Conservation (phyloP, 192 early-diverging fungal species). For the Backusella luteola region DNA sequence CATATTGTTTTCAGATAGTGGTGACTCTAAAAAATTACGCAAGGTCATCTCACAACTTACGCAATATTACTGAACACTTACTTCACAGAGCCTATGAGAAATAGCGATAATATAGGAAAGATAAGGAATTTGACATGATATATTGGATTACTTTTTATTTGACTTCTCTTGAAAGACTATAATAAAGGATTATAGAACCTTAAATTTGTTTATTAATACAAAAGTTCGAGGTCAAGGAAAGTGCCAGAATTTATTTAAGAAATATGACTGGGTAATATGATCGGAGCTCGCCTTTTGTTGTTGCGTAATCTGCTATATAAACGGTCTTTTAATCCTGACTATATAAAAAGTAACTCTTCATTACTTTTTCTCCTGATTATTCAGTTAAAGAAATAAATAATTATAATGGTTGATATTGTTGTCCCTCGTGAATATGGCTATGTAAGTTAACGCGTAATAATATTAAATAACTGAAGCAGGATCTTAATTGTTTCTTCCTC, state of each 20-base stretch:
- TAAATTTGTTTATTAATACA: neutral
- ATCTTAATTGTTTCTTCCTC: neutral
- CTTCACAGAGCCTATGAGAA: neutral
- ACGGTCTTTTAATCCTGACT: neutral
- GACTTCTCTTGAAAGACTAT: too few relatives aligned
- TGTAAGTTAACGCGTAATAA: conserved; percentile 34
- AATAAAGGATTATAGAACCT: too few relatives aligned
- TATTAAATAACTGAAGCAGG: neutral
- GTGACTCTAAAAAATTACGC: neutral
- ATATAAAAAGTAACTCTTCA: neutral
- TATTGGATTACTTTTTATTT: neutral
- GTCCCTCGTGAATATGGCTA: conserved; percentile 57
- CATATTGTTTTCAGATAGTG: neutral
- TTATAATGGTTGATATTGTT: conserved; percentile 37
- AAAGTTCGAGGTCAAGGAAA: neutral
- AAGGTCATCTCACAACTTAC: neutral
- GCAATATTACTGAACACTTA: neutral
- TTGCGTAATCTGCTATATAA: neutral
- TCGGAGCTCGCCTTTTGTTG: neutral
- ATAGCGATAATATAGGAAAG: neutral
- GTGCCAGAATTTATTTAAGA: neutral
- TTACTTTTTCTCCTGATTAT: neutral
- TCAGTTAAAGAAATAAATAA: neutral
- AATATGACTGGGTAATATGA: neutral
- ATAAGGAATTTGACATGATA: neutral